Base-by-base conservation (phyloP, 2,329 filamentous ascomycete genomes). In the Penicillium sp. region DNA sequence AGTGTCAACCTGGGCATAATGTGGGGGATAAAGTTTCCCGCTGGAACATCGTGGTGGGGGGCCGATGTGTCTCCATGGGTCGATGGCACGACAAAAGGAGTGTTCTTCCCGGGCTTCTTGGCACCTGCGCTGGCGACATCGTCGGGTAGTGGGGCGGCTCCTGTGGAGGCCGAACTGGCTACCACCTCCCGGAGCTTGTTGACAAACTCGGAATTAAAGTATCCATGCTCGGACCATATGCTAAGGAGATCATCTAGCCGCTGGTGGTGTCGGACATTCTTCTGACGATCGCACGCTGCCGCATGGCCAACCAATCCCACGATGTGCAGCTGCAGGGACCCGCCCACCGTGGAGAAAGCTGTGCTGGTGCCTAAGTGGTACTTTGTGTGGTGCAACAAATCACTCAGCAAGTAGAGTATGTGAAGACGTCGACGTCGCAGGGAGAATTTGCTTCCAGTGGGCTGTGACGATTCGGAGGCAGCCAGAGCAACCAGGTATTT, bases 31-130 rank as follows among this genome's bases (percentile, higher is more conserved):
- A 92, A 87, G 61, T 90, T 93, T 2, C 86, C 88, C 1, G 91
- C 91, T 0, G 91, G 91, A 1, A 95, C 77, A 60, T 96, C 91
- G 73, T 92, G 89, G 83, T 88, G 96, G 0, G 88, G 86, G 4
- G 82, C 85, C 0, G 84, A 82, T 1, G 81, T 75, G 67, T 95
- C 90, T 39, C 92, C 92, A 69, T 96, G 92, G 52, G 83, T 84
- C 1, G 88, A 80, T 18, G 92, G 92, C 71, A 96, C 82, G 27
- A 88, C 73, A 66, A 85, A 93, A 0, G 89, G 88, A 1, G 76
- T 76, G 56, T 87, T 79, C 62, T 70, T 70, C 44, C 65, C 58
- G 16, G 59, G 22, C 63, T 83, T 87, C 14, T 81, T 75, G 5
- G 76, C 67, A 14, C 68, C 66, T 47, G 52, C 59, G 8, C 55